Base-by-base conservation (phyloP, 2,329 filamentous ascomycete species). In the Alternaria angustiovoidea region DNA sequence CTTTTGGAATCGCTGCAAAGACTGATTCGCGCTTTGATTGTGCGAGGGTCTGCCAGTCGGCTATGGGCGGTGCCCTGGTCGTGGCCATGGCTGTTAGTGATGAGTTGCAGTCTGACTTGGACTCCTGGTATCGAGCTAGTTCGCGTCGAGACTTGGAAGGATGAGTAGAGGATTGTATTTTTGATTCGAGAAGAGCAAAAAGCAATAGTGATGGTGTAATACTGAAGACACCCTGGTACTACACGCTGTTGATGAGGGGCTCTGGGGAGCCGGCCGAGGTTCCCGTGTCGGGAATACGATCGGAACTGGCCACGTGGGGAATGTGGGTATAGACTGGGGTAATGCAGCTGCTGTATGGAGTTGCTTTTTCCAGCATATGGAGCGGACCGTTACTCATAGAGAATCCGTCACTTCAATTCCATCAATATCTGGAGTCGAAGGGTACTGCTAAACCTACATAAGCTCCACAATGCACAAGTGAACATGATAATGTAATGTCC, bases 21-120 rank as follows among this genome's bases (percentile, higher is more conserved):
- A 70, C 63, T 1, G 69, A 57, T 7, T 64, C 62, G 24, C 76
- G 67, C 61, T 80, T 80, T 2, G 66, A 66, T 3, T 70, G 65
- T 14, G 74, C 69, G 16, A 78, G 63, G 7, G 65, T 39, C 54
- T 69, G 63, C 78, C 78, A 80, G 57, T 73, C 64, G 61, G 68
- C 52, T 32, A 64, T 66, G 11, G 55, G 36, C n/a, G 54, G 53
- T 54, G 57, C 26, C 18, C 59, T 24, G 1, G 46, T 22, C 60
- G 63, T 22, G 32, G 32, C 6, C 32, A 34, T 34, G 32, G 5
- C n/a, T 64, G 54, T 9, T 52, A 14, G 16, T 28, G 28, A 8
- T 38, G 28, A 24, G 41, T 42, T 38, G 26, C 2, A 14, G 24
- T 18, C n/a, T 42, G 38, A 6, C 5, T 34, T 34, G 6, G 32